A percentile compares a stretch with the other conserved stretches of the same genome.
These are phyloP conservation scores for Beauveria sp. DNA, from an alignment of 2,329 filamentous ascomycete species.

Conservation along the genomic window DNA sequence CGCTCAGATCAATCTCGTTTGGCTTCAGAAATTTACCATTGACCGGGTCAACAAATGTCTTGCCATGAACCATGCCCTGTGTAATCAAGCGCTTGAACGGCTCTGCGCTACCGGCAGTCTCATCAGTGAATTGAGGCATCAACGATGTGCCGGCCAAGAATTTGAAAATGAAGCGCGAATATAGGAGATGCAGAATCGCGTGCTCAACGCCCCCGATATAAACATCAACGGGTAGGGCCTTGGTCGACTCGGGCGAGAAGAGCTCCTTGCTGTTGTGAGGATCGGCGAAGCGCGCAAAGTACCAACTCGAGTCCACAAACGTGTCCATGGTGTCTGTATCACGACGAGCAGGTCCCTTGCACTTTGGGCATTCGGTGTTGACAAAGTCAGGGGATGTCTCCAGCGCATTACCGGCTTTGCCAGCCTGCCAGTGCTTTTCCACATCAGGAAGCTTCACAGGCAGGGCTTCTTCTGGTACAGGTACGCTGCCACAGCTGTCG, in stretches of 20 bases:
- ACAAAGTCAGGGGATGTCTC: conserved; percentile 66
- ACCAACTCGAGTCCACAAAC: conserved; percentile 94
- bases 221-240: conserved; percentile 68
- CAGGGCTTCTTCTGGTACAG: conserved; percentile 68
- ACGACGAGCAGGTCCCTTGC: conserved; percentile 60
- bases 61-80: conserved; percentile 90
- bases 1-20: conserved; percentile 60
- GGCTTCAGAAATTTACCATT: conserved; percentile 72
- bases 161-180: conserved; percentile 85
- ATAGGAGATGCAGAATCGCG: conserved; percentile 82
- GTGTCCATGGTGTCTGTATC: conserved; percentile 97
- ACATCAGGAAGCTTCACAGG: conserved; percentile 69
- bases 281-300: conserved; percentile 75
- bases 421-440: conserved; percentile 58
- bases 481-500: conserved; percentile 64
- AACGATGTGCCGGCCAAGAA: conserved; percentile 57
- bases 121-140: conserved; percentile 32
- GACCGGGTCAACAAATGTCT: conserved; percentile 67
- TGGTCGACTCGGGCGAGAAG: conserved; percentile 53
- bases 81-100: conserved; percentile 78
- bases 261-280: conserved; percentile 54
- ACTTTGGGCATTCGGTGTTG: conserved; percentile 68
- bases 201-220: conserved; percentile 88
- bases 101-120: conserved; percentile 43
- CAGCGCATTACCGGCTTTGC: conserved; percentile 68